Conservation (phyloP, 2,329 filamentous ascomycete genomes). For the Rhexocercosporidium sp. region DNA sequence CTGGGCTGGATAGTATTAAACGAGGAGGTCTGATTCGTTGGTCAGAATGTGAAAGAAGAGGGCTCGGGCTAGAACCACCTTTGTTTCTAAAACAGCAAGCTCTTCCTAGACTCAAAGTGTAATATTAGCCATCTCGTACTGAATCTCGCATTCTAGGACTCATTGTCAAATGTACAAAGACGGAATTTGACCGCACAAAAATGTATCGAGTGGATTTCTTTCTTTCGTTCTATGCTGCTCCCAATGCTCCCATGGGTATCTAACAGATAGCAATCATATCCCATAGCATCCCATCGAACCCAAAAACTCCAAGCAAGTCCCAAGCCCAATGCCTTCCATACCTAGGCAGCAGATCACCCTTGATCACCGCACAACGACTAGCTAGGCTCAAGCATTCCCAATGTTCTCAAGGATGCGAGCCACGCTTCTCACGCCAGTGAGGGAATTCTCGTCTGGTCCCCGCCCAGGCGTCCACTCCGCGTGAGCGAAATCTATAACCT, state of each 20-base stretch:
- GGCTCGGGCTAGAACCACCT: no score
- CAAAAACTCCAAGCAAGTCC: slow-evolving; percentile 5
- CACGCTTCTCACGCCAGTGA: slow-evolving; percentile 76
- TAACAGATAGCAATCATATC: slow-evolving; percentile 27
- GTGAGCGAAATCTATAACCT: slow-evolving; percentile 97
- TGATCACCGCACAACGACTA: slow-evolving; percentile 13
- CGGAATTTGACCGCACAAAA: slow-evolving; percentile 1
- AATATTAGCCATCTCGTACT: no score
- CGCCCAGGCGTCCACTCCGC: slow-evolving; percentile 79
- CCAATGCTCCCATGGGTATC: slow-evolving; percentile 31
- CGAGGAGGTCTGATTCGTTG: no score
- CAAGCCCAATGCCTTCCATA: slow-evolving; percentile 9
- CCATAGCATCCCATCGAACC: slow-evolving; percentile 7
- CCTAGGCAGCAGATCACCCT: background rate
- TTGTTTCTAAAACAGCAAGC: no score
- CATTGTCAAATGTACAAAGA: background rate
- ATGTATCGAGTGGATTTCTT: slow-evolving; percentile 23
- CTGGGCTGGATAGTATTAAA: no score
- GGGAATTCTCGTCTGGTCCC: slow-evolving; percentile 84
- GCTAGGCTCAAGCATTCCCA: slow-evolving; percentile 18
- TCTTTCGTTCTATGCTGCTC: slow-evolving; percentile 26
- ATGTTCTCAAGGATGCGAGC: slow-evolving; percentile 70
- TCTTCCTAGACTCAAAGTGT: no score
- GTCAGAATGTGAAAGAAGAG: no score
- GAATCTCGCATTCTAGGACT: no score